These are phyloP conservation scores for Magnolia sinica DNA, from an alignment of 164 flowering plant species.

Conservation along the genomic window DNA sequence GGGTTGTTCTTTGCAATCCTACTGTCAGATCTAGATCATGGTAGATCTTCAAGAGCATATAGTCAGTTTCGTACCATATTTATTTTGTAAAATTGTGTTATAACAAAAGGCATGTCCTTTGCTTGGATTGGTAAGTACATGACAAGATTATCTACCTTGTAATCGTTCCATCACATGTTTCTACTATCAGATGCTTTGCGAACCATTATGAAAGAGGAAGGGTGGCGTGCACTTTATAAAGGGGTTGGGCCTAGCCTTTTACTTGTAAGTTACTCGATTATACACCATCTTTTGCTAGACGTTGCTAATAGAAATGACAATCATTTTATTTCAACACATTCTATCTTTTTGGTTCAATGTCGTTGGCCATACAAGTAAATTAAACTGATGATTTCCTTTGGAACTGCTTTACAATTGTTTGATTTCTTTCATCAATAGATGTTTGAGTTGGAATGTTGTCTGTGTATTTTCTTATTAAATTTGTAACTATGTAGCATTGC, in stretches of 20 bases:
- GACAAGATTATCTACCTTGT: slow-evolving; percentile 4
- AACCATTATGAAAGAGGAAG: slow-evolving; percentile 95
- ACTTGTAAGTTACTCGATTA: slow-evolving; percentile 49
- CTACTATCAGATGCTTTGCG: slow-evolving; percentile 73
- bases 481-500: background rate
- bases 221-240: slow-evolving; percentile 81
- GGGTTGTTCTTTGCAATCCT: background rate
- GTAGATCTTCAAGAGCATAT: background rate
- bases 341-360: background rate
- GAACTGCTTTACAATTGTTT: background rate
- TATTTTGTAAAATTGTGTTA: background rate
- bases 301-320: background rate
- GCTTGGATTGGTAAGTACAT: slow-evolving; percentile 2
- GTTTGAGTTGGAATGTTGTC: background rate
- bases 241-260: slow-evolving; percentile 88
- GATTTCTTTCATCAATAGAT: slow-evolving; percentile 1
- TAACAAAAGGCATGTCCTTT: background rate
- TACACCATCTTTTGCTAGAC: background rate
- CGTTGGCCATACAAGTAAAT: background rate
- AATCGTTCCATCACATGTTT: slow-evolving; percentile 4
- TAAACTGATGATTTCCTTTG: background rate
- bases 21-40: background rate
- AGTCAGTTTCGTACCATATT: background rate
- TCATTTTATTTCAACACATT: background rate
- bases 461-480: background rate